Percentiles rank a stretch among this genome's conserved stretches.
These are phyloP conservation scores for Phaseolus lunatus DNA, from an alignment of 306 rosid species.

Conservation along the genomic window DNA sequence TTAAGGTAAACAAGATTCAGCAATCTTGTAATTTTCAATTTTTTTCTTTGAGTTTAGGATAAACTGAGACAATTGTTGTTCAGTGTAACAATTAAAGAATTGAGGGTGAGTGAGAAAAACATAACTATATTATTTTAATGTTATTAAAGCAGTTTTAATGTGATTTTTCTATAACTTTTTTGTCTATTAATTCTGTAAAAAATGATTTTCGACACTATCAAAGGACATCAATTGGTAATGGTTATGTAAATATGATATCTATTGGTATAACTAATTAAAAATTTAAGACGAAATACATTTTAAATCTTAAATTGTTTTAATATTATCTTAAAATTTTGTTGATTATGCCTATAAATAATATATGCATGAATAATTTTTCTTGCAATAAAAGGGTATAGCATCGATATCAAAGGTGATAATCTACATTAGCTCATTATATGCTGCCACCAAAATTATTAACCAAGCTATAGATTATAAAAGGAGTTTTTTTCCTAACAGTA, in stretches of 20 bases:
- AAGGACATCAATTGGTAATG: neutral
- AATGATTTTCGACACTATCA: neutral
- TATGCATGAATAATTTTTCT: neutral
- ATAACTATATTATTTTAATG: neutral
- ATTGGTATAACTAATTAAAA: no score
- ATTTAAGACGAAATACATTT: neutral
- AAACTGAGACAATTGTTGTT: neutral
- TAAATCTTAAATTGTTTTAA: neutral
- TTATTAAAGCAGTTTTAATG: neutral
- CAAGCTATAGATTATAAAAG: neutral
- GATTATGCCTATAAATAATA: neutral
- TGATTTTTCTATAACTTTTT: neutral
- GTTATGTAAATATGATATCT: neutral
- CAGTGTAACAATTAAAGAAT: neutral
- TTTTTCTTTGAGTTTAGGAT: neutral
- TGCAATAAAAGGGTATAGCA: neutral
- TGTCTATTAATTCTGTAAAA: neutral
- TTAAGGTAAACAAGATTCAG: neutral
- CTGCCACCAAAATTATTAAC: neutral
- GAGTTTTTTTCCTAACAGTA: neutral
- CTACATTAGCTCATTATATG: neutral
- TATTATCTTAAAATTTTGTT: neutral
- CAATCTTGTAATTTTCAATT: neutral
- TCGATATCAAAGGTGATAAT: neutral
- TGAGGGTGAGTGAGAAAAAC: neutral